phyloP scores from a whole-genome alignment of 202 grass and related monocot genomes.

The Setaria viridis region DNA sequence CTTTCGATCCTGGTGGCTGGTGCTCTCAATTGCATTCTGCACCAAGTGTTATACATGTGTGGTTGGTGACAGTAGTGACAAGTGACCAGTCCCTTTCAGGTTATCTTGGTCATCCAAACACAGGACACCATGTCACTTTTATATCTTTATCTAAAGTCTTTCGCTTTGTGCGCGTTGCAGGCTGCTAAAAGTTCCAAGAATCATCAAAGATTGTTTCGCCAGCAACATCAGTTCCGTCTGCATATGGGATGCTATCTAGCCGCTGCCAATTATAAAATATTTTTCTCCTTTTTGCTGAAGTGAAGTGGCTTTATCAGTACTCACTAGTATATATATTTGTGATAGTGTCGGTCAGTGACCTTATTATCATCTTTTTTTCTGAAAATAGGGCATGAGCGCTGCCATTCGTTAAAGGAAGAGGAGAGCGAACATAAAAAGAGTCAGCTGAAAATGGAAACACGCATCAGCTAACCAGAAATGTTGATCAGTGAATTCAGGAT shows the following conservation, averaged over 20 bases:
- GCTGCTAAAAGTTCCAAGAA: conserved; percentile 15
- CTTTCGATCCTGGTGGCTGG: conserved; percentile 36
- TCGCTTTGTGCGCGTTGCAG: conserved; percentile 14
- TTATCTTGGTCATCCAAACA: conserved; percentile 43
- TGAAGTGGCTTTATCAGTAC: conserved; percentile 1
- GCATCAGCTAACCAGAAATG: not conserved
- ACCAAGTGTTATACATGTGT: conserved; percentile 52
- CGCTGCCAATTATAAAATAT: not conserved
- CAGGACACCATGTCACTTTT: conserved; percentile 34
- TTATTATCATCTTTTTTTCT: not conserved
- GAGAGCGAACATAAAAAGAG: not conserved
- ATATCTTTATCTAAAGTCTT: conserved; percentile 45
- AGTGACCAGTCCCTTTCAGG: conserved; percentile 52
- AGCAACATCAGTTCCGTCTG: not conserved
- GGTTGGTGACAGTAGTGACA: conserved; percentile 47
- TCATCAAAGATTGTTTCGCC: conserved; percentile 15
- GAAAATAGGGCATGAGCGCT: not conserved
- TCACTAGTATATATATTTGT: not conserved
- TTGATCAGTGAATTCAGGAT: not conserved
- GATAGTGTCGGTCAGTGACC: not conserved
- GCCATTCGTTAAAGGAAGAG: not conserved
- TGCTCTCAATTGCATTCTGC: conserved; percentile 39
- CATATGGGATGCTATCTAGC: not conserved
- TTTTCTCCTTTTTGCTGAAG: not conserved
- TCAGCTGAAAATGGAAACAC: not conserved